phyloP scores from a whole-genome alignment of 2,329 filamentous ascomycete genomes.

The Coniochaeta prunicola region DNA sequence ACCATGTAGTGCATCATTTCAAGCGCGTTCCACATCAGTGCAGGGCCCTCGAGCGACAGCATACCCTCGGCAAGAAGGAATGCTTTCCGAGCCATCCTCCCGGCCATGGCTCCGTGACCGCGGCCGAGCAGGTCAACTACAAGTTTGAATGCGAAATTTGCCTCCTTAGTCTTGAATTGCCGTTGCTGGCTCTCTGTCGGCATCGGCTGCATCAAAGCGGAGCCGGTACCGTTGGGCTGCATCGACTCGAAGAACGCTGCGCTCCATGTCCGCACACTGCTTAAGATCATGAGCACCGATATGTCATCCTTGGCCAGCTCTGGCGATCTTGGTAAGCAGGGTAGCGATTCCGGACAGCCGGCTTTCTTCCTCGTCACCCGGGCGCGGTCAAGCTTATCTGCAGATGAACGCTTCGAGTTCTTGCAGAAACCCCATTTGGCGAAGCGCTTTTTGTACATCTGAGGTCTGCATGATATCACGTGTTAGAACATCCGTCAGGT shows the following conservation, averaged over 20 bases:
- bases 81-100: constrained; percentile 12
- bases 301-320: neutral
- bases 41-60: constrained; percentile 8
- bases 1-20: constrained; percentile 21
- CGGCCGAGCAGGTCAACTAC: constrained; percentile 7
- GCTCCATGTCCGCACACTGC: constrained; percentile 6
- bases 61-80: constrained; percentile 12
- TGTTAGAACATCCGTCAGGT: neutral
- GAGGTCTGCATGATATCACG: constrained; percentile 4
- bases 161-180: constrained; percentile 4
- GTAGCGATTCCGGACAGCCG: neutral
- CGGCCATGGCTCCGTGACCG: constrained; percentile 9
- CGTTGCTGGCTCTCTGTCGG: neutral
- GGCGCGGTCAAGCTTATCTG: neutral
- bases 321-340: neutral
- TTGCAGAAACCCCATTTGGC: constrained; percentile 14
- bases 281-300: constrained; percentile 1
- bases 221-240: neutral
- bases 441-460: constrained; percentile 17
- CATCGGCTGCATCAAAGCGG: constrained; percentile 5
- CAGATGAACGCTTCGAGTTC: constrained; percentile 3
- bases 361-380: neutral
- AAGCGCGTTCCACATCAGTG: constrained; percentile 1
- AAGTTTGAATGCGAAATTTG: constrained; percentile 9
- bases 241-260: neutral